Evolutionary conservation across 352 stramenopile genomes (phyloP).

Genomic region (Globisporangium spiculum): DNA sequence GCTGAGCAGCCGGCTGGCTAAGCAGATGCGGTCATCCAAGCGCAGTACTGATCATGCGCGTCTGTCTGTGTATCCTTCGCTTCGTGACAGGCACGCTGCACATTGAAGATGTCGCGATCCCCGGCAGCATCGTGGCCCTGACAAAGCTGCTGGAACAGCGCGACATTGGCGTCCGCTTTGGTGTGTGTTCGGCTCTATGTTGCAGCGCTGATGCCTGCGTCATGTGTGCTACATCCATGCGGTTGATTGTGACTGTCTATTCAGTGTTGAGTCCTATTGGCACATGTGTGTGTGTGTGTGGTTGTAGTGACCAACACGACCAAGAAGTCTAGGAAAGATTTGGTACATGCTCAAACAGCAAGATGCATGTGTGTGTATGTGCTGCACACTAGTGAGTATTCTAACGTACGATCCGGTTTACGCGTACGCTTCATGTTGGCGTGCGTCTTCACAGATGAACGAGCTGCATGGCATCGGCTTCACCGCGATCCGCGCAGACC

Average conservation of each 20-base stretch:
- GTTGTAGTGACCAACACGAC: conserved; percentile 66
- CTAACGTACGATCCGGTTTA: not conserved
- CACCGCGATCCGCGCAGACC: conserved; percentile 29
- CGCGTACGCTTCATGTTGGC: not conserved
- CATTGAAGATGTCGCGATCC: conserved; percentile 45
- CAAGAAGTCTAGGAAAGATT: conserved; percentile 44
- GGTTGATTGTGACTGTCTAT: not conserved
- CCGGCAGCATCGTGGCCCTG: conserved; percentile 35
- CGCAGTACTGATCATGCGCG: too few species aligned
- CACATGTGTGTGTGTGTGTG: not conserved
- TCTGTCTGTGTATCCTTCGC: not conserved
- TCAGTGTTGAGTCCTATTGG: not conserved
- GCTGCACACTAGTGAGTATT: not conserved
- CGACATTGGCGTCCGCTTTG: conserved; percentile 45
- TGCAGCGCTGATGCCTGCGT: not conserved
- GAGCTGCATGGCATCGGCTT: conserved; percentile 52
- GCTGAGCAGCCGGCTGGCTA: not conserved
- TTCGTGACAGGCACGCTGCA: conserved; percentile 43
- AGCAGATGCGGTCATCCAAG: too few species aligned
- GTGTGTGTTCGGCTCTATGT: conserved; percentile 19
- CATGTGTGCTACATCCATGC: not conserved
- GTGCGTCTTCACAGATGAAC: conserved; percentile 21
- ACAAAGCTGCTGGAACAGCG: conserved; percentile 27
- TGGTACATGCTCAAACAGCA: conserved; percentile 25
- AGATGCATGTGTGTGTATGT: not conserved